Evolutionary conservation across 208 protist species (phyloP).

Genomic region (Leishmania amazonensis): DNA sequence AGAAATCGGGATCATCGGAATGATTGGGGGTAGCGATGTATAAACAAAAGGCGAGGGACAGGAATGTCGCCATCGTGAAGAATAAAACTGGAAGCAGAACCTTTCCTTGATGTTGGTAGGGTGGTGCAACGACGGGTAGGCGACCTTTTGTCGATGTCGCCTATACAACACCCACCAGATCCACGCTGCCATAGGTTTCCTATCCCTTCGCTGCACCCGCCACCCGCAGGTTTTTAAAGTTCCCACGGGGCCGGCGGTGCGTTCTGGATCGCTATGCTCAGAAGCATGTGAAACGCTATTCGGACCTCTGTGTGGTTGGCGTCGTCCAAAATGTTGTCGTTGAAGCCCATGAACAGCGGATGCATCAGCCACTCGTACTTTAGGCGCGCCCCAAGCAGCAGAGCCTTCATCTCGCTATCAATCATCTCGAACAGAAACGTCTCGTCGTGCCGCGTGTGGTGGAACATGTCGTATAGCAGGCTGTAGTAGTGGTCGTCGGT

Average conservation of each 20-base stretch:
- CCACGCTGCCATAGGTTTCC: not conserved
- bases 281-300: not conserved
- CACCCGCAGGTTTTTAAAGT: not conserved
- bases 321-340: slow-evolving; percentile 3
- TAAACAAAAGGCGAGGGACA: too few species aligned
- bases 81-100: too few species aligned
- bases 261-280: slow-evolving; percentile 16
- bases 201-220: not conserved
- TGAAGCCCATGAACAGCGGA: slow-evolving; percentile 21
- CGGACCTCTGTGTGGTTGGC: slow-evolving; percentile 7
- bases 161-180: not conserved
- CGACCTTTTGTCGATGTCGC: too few species aligned
- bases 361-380: slow-evolving; percentile 14
- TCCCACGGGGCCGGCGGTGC: slow-evolving; percentile 16
- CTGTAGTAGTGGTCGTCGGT: slow-evolving; percentile 24
- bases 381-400: slow-evolving; percentile 13
- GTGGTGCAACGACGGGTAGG: too few species aligned
- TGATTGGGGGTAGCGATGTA: too few species aligned
- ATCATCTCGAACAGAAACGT: slow-evolving; percentile 27
- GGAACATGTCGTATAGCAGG: slow-evolving; percentile 19
- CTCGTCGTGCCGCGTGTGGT: slow-evolving; percentile 15
- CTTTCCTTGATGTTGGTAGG: too few species aligned
- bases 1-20: not conserved
- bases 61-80: too few species aligned
- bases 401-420: slow-evolving; percentile 11